Conservation (phyloP, 2,329 filamentous ascomycete species). For the Diaporthe amygdali region DNA sequence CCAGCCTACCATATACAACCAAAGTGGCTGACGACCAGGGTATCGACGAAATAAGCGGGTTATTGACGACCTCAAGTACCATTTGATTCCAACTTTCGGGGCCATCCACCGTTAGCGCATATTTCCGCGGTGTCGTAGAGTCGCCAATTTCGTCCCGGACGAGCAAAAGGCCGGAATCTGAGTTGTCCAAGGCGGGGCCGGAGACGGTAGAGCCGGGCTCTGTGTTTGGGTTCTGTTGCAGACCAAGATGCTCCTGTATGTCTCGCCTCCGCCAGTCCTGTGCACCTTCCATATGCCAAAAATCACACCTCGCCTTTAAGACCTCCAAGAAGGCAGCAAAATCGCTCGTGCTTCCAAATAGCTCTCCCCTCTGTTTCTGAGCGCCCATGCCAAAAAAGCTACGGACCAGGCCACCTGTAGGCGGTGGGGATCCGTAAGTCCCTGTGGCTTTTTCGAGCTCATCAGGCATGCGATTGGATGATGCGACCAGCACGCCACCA, state of each 20-base stretch:
- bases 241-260: constrained; percentile 16
- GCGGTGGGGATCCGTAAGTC: constrained; percentile 66
- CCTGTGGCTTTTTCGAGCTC: constrained; percentile 79
- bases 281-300: constrained; percentile 82
- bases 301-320: constrained; percentile 77
- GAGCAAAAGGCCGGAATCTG: constrained; percentile 5
- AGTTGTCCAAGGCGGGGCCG: background rate
- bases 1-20: constrained; percentile 66
- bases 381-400: constrained; percentile 50
- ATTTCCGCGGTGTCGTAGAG: constrained; percentile 33
- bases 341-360: constrained; percentile 69
- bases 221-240: background rate
- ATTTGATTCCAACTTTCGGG: constrained; percentile 34
- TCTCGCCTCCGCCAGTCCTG: constrained; percentile 73
- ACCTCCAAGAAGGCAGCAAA: constrained; percentile 80
- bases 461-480: constrained; percentile 84
- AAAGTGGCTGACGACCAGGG: constrained; percentile 50
- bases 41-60: constrained; percentile 20
- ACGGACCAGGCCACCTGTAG: constrained; percentile 56
- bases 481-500: constrained; percentile 80
- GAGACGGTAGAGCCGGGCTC: background rate
- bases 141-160: constrained; percentile 17
- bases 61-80: constrained; percentile 21
- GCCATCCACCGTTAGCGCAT: constrained; percentile 30
- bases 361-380: constrained; percentile 47